Evolutionary conservation across 306 rosid genomes (phyloP).

Genomic region (Lupinus albus): DNA sequence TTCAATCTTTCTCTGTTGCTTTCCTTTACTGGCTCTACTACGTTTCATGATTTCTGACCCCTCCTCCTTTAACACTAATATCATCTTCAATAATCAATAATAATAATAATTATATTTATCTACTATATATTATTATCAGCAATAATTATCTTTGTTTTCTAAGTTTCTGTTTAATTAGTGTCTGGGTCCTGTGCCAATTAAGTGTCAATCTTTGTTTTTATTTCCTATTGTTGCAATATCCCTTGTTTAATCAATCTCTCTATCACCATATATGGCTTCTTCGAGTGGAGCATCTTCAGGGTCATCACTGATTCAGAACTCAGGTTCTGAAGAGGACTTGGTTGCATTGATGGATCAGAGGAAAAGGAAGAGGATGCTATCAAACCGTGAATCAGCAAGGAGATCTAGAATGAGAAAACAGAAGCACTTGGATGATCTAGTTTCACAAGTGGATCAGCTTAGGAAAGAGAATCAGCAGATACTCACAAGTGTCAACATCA

Average conservation of each 20-base stretch:
- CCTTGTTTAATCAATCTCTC: background rate
- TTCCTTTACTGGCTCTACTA: constrained; percentile 92
- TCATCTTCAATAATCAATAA: constrained; percentile 18
- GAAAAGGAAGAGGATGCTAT: constrained; percentile 91
- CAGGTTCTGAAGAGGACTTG: constrained; percentile 73
- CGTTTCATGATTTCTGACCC: constrained; percentile 71
- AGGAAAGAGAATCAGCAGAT: constrained; percentile 78
- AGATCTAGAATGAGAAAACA: constrained; percentile 91
- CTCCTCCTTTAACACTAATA: constrained; percentile 11
- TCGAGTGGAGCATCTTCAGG: constrained; percentile 83
- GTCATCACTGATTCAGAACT: constrained; percentile 59
- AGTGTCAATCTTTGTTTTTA: constrained; percentile 9
- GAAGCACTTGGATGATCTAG: constrained; percentile 87
- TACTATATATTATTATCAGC: constrained; percentile 26
- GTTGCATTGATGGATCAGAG: constrained; percentile 70
- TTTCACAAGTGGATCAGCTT: constrained; percentile 59
- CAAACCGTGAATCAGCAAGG: constrained; percentile 91
- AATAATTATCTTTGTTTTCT: constrained; percentile 21
- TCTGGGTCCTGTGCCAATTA: constrained; percentile 61
- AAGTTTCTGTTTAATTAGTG: constrained; percentile 22
- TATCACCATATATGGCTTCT: constrained; percentile 62
- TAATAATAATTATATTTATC: background rate
- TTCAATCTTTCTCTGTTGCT: constrained; percentile 98
- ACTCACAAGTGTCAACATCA: constrained; percentile 54
- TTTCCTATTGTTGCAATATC: background rate